These are phyloP conservation scores for Neopestalotiopsis rosae DNA, from an alignment of 2,329 filamentous ascomycete species.

Conservation along the genomic window DNA sequence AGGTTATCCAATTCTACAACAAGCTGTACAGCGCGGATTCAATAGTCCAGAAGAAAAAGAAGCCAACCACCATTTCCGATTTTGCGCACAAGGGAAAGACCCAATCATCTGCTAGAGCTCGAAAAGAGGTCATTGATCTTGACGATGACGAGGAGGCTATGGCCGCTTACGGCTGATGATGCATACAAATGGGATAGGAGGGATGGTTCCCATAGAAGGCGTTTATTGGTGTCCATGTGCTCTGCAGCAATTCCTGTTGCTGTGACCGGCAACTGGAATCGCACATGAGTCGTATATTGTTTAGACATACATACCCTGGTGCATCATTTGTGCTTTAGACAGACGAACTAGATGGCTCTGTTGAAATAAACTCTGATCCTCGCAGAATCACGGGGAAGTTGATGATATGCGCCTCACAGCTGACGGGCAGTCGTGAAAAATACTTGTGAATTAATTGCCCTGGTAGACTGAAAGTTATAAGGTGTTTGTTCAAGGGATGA, in stretches of 20 bases:
- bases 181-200: constrained; percentile 15
- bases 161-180: constrained; percentile 47
- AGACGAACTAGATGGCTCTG: neutral
- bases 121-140: constrained; percentile 32
- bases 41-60: constrained; percentile 39
- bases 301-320: neutral
- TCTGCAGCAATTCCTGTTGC: neutral
- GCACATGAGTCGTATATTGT: neutral
- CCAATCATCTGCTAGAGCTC: constrained; percentile 23
- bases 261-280: neutral
- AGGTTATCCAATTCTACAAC: constrained; percentile 84
- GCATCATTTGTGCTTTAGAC: constrained; percentile 1
- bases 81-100: constrained; percentile 43
- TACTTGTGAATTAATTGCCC: neutral
- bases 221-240: neutral
- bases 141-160: constrained; percentile 58
- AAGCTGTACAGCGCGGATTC: constrained; percentile 78
- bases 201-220: constrained; percentile 12
- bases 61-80: constrained; percentile 41
- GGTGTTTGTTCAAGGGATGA: too few species aligned
- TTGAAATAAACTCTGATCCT: neutral
- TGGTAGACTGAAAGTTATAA: too few species aligned
- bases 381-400: neutral
- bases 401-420: neutral
- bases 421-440: neutral